Base-by-base conservation (phyloP, 768 basidiomycete genomes). In the Cystobasidium ongulense region DNA sequence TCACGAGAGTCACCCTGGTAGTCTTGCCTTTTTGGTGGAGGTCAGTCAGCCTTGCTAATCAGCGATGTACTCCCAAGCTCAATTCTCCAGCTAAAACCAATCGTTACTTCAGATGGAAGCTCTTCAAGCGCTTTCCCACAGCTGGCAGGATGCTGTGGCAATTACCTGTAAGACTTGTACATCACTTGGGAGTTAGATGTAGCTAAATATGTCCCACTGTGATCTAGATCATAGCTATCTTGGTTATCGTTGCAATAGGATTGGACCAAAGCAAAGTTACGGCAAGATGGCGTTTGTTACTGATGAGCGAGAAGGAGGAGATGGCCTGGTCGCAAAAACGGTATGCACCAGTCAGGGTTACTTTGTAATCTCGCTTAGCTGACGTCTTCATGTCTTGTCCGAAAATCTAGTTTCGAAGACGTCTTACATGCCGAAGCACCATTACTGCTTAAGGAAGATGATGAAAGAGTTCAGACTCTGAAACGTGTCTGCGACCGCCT, bases 281-380 rank as follows among this genome's bases (percentile, higher is more conserved):
- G 0, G 76, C 80, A 1, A 74, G 84, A 74, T 84, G 84, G 84
- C 75, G 83, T n/a, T 70, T 84, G 38, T 74, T 84, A 41, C 74
- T 84, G 36, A 83, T 84, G 83, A 81, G 80, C 1, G 82, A 83
- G 71, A 53, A 77, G 29, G 84, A 84, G 72, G 84, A 84, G 76
- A 75, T 81, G 64, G 80, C 82, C n/a, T 84, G 84, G 84, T 80
- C 81, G 0, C 78, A 80, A 13, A 75, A 80, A 38, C 80, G 82
- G 82, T 75, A 13, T 25, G 73, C n/a, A n/a, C 46, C 23, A 38
- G 23, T 13, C n/a, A n/a, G 31, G 10, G 23, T 59, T 1, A 33
- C 39, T 18, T n/a, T 10, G 50, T 52, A 52, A 43, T n/a, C n/a
- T n/a, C n/a, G n/a, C n/a, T n/a, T n/a, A n/a, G n/a, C n/a, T n/a